Conservation (phyloP, 2,329 filamentous ascomycete genomes). For the Ophiostoma tasmaniense region DNA sequence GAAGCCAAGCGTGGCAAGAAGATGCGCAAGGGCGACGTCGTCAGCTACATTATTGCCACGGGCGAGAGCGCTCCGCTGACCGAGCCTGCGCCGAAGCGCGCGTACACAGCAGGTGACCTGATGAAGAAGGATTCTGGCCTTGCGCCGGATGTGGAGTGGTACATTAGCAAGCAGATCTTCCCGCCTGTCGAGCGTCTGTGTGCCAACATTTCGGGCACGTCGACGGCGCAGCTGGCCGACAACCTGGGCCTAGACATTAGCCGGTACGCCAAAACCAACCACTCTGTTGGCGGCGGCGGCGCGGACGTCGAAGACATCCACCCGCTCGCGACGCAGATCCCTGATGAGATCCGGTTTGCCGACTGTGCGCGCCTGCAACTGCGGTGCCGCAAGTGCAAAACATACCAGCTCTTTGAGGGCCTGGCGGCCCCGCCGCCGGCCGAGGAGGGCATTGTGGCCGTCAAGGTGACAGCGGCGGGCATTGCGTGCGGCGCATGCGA, state of each 20-base stretch:
- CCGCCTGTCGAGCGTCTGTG: constrained; percentile 96
- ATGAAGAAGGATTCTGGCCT: constrained; percentile 67
- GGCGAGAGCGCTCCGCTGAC: constrained; percentile 40
- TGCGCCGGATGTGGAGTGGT: constrained; percentile 91
- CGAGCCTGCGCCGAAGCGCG: constrained; percentile 75
- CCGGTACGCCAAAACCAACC: constrained; percentile 54
- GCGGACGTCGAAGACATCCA: constrained; percentile 61
- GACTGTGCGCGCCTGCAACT: constrained; percentile 69
- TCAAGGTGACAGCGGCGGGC: constrained; percentile 61
- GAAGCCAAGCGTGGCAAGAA: constrained; percentile 80
- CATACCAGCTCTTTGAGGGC: constrained; percentile 66
- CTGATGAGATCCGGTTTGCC: constrained; percentile 81
- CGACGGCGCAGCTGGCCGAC: constrained; percentile 80
- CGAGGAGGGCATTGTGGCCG: not conserved
- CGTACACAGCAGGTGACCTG: constrained; percentile 78
- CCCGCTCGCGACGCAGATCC: constrained; percentile 88
- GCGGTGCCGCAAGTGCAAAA: constrained; percentile 73
- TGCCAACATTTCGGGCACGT: constrained; percentile 88
- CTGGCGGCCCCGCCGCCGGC: constrained; percentile 32
- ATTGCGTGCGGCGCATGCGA: constrained; percentile 65
- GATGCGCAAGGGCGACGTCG: constrained; percentile 88
- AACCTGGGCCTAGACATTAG: constrained; percentile 85
- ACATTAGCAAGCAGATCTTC: constrained; percentile 96
- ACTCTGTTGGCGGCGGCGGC: constrained; percentile 35
- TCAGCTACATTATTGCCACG: constrained; percentile 83